A percentile compares a stretch with the other conserved stretches of the same genome.
Conservation (phyloP, 805 yeast genomes). For the Wickerhamiella lipophila region DNA sequence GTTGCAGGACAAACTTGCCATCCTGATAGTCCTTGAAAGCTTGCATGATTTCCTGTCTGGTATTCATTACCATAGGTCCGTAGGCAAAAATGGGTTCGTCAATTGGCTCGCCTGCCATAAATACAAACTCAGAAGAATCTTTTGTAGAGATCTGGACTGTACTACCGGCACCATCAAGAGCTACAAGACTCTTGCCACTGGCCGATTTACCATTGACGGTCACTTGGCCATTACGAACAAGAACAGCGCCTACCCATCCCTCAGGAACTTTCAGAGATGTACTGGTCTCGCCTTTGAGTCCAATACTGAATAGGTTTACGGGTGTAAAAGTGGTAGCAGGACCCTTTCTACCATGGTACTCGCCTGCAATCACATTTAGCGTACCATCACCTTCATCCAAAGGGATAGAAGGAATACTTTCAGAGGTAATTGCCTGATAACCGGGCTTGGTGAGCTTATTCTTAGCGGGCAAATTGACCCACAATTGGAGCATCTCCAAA, state of each 20-base stretch:
- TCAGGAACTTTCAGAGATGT: constrained; percentile 48
- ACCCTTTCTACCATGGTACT: constrained; percentile 56
- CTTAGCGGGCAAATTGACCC: constrained; percentile 68
- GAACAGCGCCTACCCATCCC: constrained; percentile 57
- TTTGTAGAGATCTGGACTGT: constrained; percentile 4
- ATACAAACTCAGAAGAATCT: constrained; percentile 45
- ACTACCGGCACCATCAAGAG: constrained; percentile 37
- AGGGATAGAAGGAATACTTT: constrained; percentile 53
- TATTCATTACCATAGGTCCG: constrained; percentile 81
- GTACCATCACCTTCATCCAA: constrained; percentile 49
- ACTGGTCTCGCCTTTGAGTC: constrained; percentile 49
- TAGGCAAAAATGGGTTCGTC: constrained; percentile 72
- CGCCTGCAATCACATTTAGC: constrained; percentile 66
- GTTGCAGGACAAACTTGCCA: constrained; percentile 12
- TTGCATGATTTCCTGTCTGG: constrained; percentile 49
- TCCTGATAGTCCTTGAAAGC: constrained; percentile 63
- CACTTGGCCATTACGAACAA: constrained; percentile 50
- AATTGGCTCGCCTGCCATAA: constrained; percentile 64
- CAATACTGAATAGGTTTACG: constrained; percentile 56
- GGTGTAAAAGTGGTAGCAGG: constrained; percentile 75
- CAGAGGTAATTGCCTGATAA: constrained; percentile 57
- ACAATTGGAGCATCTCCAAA: constrained; percentile 60
- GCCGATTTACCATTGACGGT: constrained; percentile 33
- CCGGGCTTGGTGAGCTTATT: constrained; percentile 55
- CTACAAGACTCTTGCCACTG: constrained; percentile 23